Percentiles rank a stretch among this genome's conserved stretches.
phyloP scores from a whole-genome alignment of 2,329 filamentous ascomycete genomes.

The Rhynchosporium agropyri region DNA sequence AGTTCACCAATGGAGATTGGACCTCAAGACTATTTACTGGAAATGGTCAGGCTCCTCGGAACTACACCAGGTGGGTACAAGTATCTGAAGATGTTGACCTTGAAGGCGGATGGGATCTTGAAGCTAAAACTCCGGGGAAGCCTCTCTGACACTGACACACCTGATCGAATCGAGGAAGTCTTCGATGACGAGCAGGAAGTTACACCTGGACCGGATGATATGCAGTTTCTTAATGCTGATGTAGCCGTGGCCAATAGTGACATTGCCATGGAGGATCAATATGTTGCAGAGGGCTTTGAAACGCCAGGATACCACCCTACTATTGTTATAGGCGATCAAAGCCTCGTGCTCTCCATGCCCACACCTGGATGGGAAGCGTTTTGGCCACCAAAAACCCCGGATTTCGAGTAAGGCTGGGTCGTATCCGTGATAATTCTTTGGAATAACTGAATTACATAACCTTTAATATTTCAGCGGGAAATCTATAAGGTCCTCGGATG shows the following conservation, averaged over 20 bases:
- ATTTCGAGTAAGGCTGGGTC: neutral
- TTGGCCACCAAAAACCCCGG: constrained; percentile 3
- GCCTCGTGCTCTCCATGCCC: constrained; percentile 5
- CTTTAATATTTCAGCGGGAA: neutral
- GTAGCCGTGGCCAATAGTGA: neutral
- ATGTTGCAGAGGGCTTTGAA: neutral
- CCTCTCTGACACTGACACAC: constrained; percentile 16
- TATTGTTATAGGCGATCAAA: neutral
- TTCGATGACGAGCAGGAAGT: neutral
- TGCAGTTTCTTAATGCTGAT: neutral
- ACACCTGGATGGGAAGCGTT: constrained; percentile 7
- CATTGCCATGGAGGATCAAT: neutral
- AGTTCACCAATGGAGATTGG: constrained; percentile 22
- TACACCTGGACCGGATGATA: neutral
- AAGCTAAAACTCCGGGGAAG: constrained; percentile 2
- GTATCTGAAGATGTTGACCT: constrained; percentile 21
- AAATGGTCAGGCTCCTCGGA: constrained; percentile 23
- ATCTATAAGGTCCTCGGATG: neutral
- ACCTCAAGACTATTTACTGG: constrained; percentile 26
- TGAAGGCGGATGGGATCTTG: constrained; percentile 14
- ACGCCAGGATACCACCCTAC: neutral
- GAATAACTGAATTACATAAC: neutral
- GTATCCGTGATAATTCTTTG: neutral
- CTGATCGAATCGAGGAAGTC: constrained; percentile 15
- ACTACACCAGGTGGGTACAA: constrained; percentile 22